These are phyloP conservation scores for Berkeleyomyces rouxiae DNA, from an alignment of 2,329 filamentous ascomycete genomes.

Conservation along the genomic window DNA sequence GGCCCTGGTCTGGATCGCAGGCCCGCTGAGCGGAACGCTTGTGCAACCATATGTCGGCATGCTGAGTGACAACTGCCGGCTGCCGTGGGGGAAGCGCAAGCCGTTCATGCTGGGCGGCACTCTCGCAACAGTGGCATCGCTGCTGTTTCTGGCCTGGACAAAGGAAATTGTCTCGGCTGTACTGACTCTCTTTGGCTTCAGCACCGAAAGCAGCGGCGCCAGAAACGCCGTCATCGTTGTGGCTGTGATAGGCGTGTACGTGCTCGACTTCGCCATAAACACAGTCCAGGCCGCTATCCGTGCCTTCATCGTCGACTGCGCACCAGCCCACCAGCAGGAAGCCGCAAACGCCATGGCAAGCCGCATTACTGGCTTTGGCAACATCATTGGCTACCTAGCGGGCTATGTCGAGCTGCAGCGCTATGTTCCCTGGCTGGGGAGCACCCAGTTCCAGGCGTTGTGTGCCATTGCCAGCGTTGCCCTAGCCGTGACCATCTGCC, in stretches of 20 bases:
- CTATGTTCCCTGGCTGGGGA: slow-evolving; percentile 62
- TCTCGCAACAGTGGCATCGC: slow-evolving; percentile 46
- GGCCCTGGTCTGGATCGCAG: slow-evolving; percentile 68
- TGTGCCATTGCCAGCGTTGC: slow-evolving; percentile 69
- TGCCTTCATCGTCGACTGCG: slow-evolving; percentile 86
- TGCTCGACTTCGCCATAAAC: slow-evolving; percentile 89
- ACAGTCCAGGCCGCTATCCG: slow-evolving; percentile 87
- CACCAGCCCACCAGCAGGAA: slow-evolving; percentile 85
- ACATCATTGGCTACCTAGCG: slow-evolving; percentile 77
- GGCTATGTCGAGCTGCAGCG: slow-evolving; percentile 68
- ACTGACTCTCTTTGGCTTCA: slow-evolving; percentile 53
- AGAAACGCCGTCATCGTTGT: slow-evolving; percentile 53
- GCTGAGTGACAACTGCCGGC: slow-evolving; percentile 59
- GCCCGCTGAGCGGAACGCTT: slow-evolving; percentile 59
- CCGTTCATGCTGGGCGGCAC: slow-evolving; percentile 65
- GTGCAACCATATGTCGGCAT: slow-evolving; percentile 75
- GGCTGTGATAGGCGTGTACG: slow-evolving; percentile 74
- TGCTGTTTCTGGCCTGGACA: slow-evolving; percentile 59
- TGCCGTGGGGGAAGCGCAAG: slow-evolving; percentile 60
- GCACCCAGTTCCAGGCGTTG: slow-evolving; percentile 84
- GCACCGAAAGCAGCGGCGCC: slow-evolving; percentile 45
- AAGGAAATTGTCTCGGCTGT: slow-evolving; percentile 54
- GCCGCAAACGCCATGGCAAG: slow-evolving; percentile 89
- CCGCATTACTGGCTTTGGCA: slow-evolving; percentile 69
- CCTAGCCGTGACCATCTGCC: slow-evolving; percentile 49